A percentile compares a stretch with the other conserved stretches of the same genome.
Conservation (phyloP, 2,329 filamentous ascomycete species). For the Rutstroemia sp. region DNA sequence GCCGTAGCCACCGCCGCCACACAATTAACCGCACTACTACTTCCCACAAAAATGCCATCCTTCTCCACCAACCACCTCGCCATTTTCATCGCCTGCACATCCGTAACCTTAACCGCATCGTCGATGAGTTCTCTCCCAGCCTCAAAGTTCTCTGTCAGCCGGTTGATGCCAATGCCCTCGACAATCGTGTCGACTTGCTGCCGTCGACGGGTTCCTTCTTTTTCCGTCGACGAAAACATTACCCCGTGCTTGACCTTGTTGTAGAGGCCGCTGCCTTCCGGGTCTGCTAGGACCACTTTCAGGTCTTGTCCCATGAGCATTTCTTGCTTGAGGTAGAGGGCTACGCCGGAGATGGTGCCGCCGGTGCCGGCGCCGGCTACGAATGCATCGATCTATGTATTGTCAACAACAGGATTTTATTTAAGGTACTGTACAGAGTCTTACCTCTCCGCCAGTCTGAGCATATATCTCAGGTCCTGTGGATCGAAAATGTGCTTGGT, state of each 20-base stretch:
- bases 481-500: conserved; percentile 68
- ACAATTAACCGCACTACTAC: conserved; percentile 95
- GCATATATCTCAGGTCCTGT: conserved; percentile 86
- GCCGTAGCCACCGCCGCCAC: conserved; percentile 68
- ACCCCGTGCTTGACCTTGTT: conserved; percentile 90
- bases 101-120: conserved; percentile 81
- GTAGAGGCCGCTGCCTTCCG: conserved; percentile 86
- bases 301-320: conserved; percentile 33
- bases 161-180: conserved; percentile 92
- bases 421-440: not conserved
- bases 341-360: conserved; percentile 84
- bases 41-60: conserved; percentile 90
- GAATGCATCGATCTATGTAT: conserved; percentile 65
- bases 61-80: conserved; percentile 94
- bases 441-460: conserved; percentile 58
- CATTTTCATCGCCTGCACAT: conserved; percentile 86
- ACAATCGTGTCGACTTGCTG: conserved; percentile 94
- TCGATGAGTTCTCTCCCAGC: conserved; percentile 79
- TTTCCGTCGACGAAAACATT: conserved; percentile 87
- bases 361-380: conserved; percentile 91
- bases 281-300: conserved; percentile 79
- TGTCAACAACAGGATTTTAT: conserved; percentile 9
- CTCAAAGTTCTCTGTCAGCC: conserved; percentile 90
- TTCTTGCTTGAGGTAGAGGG: conserved; percentile 70
- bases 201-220: conserved; percentile 80